Base-by-base conservation (phyloP, 345 rosid species). In the Cardamine chenopodiifolia region DNA sequence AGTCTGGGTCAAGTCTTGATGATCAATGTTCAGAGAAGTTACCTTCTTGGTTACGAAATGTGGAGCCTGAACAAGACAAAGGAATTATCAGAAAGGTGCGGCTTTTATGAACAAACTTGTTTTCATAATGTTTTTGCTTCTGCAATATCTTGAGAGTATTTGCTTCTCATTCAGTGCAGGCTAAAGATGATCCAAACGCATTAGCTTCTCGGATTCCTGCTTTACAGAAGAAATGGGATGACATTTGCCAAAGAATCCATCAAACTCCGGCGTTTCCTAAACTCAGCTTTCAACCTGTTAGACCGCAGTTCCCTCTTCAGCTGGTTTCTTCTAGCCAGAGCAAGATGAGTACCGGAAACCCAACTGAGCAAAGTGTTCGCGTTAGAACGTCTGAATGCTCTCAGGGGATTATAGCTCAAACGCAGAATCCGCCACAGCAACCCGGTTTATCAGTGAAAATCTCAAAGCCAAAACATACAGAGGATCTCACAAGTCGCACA, bases 161-260 rank as follows among this genome's bases (percentile, higher is more conserved):
- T 74, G 55, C 56, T 62, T 83, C 73, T 83, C 58, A 45, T 80
- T 80, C 84, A 79, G 80, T 90, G 89, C 92, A 90, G 96, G 74
- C 75, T 62, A 82, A 58, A 78, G 85, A 79, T 72, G 86, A 80
- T 76, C 79, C 82, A 73, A 56, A 48, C 35, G 34, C 68, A 65
- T 66, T 84, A 79, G 80, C 65, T 57, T 64, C 80, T 54, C 82
- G 32, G 54, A 44, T 86, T 50, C 47, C 60, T n/a, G 78, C 72
- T 32, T 62, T 85, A 71, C 85, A 81, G 78, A 85, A 62, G 73
- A 88, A 86, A 77, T 88, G 91, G 91, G 78, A 82, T 22, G 87
- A 84, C 50, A 82, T 75, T 62, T 88, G 91, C 54, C 84, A 79
- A 28, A 74, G 82, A 39, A 83, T 84, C 67, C 96, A 90, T 58